Percentiles rank a stretch among this genome's conserved stretches.
phyloP scores from a whole-genome alignment of 306 rosid genomes.

The Gynostemma pentaphyllum region DNA sequence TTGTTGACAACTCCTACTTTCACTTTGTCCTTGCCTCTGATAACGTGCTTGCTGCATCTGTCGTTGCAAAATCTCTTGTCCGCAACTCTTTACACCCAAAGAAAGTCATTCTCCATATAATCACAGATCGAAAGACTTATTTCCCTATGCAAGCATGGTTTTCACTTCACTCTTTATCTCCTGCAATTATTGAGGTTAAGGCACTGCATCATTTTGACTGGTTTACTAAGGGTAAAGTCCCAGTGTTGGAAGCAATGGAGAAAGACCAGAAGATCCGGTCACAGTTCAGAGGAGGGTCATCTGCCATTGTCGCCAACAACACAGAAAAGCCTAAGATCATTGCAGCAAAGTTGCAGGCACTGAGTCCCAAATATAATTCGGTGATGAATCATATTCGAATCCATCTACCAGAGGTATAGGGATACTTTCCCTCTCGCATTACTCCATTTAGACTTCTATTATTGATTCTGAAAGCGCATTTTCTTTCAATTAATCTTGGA shows the following conservation, averaged over 20 bases:
- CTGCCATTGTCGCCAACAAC: slow-evolving; percentile 67
- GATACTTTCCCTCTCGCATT: not conserved
- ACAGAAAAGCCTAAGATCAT: slow-evolving; percentile 73
- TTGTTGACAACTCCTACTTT: slow-evolving; percentile 71
- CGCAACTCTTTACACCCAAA: slow-evolving; percentile 57
- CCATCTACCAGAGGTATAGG: slow-evolving; percentile 85
- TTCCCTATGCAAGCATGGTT: slow-evolving; percentile 99
- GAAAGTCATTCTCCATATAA: slow-evolving; percentile 68
- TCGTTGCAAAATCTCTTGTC: slow-evolving; percentile 77
- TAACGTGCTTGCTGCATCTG: slow-evolving; percentile 85
- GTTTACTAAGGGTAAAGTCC: slow-evolving; percentile 89
- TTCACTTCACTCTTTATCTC: slow-evolving; percentile 68
- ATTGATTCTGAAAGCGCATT: not conserved
- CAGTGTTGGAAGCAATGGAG: slow-evolving; percentile 97
- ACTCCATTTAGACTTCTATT: not conserved
- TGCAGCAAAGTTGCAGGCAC: slow-evolving; percentile 93
- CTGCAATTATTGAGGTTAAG: slow-evolving; percentile 95
- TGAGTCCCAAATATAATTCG: slow-evolving; percentile 95
- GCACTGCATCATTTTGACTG: slow-evolving; percentile 98
- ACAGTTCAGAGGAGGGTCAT: slow-evolving; percentile 84
- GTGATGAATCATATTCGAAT: slow-evolving; percentile 94
- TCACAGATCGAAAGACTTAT: slow-evolving; percentile 84
- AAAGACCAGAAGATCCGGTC: slow-evolving; percentile 84
- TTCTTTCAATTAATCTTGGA: not conserved
- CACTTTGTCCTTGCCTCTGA: slow-evolving; percentile 95